phyloP scores from a whole-genome alignment of 2,329 filamentous ascomycete species.

The Penicillium sp. region DNA sequence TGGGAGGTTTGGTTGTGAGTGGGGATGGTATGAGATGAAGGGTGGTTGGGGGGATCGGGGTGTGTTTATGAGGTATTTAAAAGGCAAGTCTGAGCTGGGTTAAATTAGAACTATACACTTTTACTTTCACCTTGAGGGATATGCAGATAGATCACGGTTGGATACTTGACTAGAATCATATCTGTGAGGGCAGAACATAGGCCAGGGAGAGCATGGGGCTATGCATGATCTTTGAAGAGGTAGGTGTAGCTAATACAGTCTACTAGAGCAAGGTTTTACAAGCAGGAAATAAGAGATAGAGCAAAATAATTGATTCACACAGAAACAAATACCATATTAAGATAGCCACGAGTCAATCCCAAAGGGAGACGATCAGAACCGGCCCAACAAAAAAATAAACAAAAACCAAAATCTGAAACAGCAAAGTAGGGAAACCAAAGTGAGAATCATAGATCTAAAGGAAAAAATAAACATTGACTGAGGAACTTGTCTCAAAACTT shows the following conservation, averaged over 20 bases:
- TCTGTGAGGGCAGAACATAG: not conserved
- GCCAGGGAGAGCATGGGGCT: not conserved
- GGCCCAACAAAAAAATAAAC: constrained; percentile 30
- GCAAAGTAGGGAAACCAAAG: constrained; percentile 1
- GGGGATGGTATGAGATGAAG: constrained; percentile 1
- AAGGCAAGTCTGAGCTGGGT: constrained; percentile 35
- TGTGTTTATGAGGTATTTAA: constrained; percentile 25
- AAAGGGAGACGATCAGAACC: constrained; percentile 52
- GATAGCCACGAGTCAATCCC: constrained; percentile 52
- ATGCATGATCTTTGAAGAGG: too few species aligned
- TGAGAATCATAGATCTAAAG: not conserved
- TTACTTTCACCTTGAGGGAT: not conserved
- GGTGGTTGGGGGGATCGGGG: not conserved
- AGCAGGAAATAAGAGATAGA: not conserved
- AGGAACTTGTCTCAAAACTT: constrained; percentile 29
- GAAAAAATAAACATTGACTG: constrained; percentile 9
- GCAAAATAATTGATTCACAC: constrained; percentile 2
- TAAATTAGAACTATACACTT: not conserved
- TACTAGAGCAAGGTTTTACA: not conserved
- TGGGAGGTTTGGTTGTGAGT: not conserved
- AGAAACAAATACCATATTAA: constrained; percentile 18
- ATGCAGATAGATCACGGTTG: not conserved
- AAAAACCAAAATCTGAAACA: not conserved
- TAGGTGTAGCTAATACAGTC: not conserved
- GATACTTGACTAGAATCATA: not conserved